Evolutionary conservation across 805 yeast species (phyloP).

Genomic region (Priceomyces carsonii): DNA sequence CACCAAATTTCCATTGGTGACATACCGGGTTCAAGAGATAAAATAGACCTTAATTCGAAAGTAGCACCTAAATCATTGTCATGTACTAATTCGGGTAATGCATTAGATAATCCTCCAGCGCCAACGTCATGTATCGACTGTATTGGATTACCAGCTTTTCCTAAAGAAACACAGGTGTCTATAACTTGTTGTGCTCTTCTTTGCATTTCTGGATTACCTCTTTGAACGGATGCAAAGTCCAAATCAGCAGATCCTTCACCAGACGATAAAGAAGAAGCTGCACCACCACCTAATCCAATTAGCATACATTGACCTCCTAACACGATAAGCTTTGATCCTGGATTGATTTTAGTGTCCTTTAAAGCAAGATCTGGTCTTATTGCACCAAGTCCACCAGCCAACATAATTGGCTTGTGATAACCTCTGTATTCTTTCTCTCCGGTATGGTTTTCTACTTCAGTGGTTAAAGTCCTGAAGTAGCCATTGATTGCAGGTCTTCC

Average conservation of each 20-base stretch:
- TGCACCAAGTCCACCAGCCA: slow-evolving; percentile 99
- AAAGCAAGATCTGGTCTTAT: slow-evolving; percentile 91
- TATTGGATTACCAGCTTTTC: slow-evolving; percentile 66
- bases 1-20: slow-evolving; percentile 99
- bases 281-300: slow-evolving; percentile 99
- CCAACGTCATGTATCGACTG: slow-evolving; percentile 98
- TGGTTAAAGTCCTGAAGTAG: slow-evolving; percentile 92
- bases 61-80: slow-evolving; percentile 94
- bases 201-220: slow-evolving; percentile 99
- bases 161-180: slow-evolving; percentile 87
- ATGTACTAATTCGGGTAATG: slow-evolving; percentile 95
- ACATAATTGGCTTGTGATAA: slow-evolving; percentile 97
- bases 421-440: slow-evolving; percentile 83
- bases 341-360: slow-evolving; percentile 83
- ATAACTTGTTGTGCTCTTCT: slow-evolving; percentile 98
- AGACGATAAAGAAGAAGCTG: slow-evolving; percentile 95
- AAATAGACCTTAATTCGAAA: slow-evolving; percentile 87
- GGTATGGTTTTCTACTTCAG: slow-evolving; percentile 62
- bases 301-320: slow-evolving; percentile 98
- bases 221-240: slow-evolving; percentile 98
- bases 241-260: slow-evolving; percentile 95
- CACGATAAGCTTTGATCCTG: slow-evolving; percentile 89
- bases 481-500: slow-evolving; percentile 98
- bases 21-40: slow-evolving; percentile 95
- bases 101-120: slow-evolving; percentile 98